Conservation (phyloP, 495 filamentous ascomycete species). For the Aspergillus avenaceus region DNA sequence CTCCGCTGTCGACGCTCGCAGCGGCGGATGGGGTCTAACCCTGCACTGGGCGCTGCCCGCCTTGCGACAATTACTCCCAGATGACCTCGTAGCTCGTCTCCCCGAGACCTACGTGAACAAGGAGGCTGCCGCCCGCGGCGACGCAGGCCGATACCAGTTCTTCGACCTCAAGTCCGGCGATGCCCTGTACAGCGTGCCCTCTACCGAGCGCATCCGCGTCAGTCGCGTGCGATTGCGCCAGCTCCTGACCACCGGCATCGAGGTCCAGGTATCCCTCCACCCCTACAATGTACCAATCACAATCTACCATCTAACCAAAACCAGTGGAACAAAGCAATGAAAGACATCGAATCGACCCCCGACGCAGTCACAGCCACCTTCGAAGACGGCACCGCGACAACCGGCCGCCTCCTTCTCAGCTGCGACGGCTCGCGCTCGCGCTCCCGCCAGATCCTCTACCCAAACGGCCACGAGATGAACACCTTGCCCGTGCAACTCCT, state of each 20-base stretch:
- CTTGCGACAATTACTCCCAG: conserved; percentile 46
- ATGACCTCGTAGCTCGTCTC: conserved; percentile 40
- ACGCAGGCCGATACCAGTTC: conserved; percentile 51
- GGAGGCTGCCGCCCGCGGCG: conserved; percentile 33
- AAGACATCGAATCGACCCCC: conserved; percentile 27
- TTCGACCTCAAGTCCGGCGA: conserved; percentile 48
- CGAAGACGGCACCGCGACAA: conserved; percentile 43
- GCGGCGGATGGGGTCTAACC: conserved; percentile 56
- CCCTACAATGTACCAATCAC: too few relatives aligned
- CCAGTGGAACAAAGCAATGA: conserved; percentile 44
- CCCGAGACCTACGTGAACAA: conserved; percentile 49
- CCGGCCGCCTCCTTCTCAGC: conserved; percentile 50
- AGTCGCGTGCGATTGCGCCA: conserved; percentile 43
- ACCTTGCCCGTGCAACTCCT: conserved; percentile 46
- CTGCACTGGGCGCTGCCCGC: conserved; percentile 54
- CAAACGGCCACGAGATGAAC: conserved; percentile 29
- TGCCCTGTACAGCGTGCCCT: conserved; percentile 43
- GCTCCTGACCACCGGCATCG: conserved; percentile 44
- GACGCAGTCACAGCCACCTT: conserved; percentile 44
- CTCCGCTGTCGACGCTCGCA: conserved; percentile 33
- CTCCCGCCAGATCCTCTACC: conserved; percentile 35
- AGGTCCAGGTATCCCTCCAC: conserved; percentile 45
- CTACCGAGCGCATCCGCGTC: conserved; percentile 45
- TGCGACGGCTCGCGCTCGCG: conserved; percentile 52
- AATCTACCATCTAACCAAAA: not conserved